Evolutionary conservation across 2,329 filamentous ascomycete species (phyloP), one percentile per base, ranked within the genome.

Genomic region (Colletotrichum sp.): DNA sequence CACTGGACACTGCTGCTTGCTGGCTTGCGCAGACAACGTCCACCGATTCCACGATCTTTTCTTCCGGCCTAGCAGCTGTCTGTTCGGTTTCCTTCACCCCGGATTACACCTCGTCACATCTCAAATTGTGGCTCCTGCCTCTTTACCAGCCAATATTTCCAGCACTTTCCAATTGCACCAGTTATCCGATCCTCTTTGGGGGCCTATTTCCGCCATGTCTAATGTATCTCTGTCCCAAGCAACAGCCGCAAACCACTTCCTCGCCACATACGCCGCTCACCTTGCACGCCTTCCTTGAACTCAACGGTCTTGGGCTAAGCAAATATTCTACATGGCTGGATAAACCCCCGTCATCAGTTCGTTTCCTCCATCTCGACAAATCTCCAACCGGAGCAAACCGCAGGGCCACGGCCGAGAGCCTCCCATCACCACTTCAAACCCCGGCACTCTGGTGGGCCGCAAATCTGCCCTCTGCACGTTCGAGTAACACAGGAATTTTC

Each of bases 391-490:
- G 12, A 69, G 57, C 55, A 59, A 69, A 64, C 55, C 7, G 22
- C 55, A 57, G 19, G 16, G 49, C 27, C 73, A 34, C 16, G 73
- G 63, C 44, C 72, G 69, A 67, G 52, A 55, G 49, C 29, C 25
- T 64, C 59, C 30, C 57, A 36, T 32, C 57, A 39, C 59, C 27
- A 49, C 27, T 69, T 22, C 25, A 7, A 49, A 52, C 71, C 57
- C 57, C 25, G 57, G 70, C n/a, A 30, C 59, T 30, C 59, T 16
- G 36, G 69, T 72, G 73, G 73, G 39, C 57, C 64, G 32, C 39
- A 69, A 61, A 68, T 66, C 61, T 70, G 74, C 65, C 55, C 57
- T 70, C 61, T 70, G 63, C 73, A 73, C 57, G 64, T 63, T 72
- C 63, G 39, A 44, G 57, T 64, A 22, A 32, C 69, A 76, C 66